These are phyloP conservation scores for Solanum paucissectum DNA, from an alignment of 257 asterid species.

Conservation along the genomic window DNA sequence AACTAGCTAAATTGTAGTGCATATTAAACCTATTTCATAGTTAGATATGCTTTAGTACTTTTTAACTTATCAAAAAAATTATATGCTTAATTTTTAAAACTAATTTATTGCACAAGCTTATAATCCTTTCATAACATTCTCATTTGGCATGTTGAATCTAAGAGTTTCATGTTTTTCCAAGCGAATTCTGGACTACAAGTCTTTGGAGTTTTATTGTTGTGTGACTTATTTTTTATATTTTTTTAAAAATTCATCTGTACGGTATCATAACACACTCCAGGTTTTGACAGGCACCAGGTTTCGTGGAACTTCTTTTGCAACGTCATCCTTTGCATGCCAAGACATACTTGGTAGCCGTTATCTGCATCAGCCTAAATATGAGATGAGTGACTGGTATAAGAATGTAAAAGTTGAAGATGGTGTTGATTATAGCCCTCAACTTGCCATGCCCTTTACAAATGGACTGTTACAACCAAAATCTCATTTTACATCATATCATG, in stretches of 20 bases:
- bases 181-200: background rate
- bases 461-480: background rate
- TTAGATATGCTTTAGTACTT: background rate
- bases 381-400: constrained; percentile 11
- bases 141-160: background rate
- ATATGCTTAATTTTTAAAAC: background rate
- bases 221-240: no score
- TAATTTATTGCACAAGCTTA: background rate
- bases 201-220: background rate
- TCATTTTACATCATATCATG: background rate
- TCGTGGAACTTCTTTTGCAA: constrained; percentile 12
- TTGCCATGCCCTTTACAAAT: constrained; percentile 6
- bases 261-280: background rate
- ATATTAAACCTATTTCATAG: background rate
- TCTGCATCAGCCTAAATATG: constrained; percentile 17
- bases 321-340: constrained; percentile 22
- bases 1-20: background rate
- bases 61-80: background rate
- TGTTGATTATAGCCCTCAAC: constrained; percentile 4
- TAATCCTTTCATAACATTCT: background rate
- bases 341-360: constrained; percentile 13
- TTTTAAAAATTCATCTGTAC: background rate
- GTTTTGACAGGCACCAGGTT: constrained; percentile 12
- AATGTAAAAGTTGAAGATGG: constrained; percentile 18
- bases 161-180: background rate